Percentiles rank a stretch among this genome's conserved stretches.
Conservation (phyloP, 768 basidiomycete genomes). For the Tricholoma terreum region DNA sequence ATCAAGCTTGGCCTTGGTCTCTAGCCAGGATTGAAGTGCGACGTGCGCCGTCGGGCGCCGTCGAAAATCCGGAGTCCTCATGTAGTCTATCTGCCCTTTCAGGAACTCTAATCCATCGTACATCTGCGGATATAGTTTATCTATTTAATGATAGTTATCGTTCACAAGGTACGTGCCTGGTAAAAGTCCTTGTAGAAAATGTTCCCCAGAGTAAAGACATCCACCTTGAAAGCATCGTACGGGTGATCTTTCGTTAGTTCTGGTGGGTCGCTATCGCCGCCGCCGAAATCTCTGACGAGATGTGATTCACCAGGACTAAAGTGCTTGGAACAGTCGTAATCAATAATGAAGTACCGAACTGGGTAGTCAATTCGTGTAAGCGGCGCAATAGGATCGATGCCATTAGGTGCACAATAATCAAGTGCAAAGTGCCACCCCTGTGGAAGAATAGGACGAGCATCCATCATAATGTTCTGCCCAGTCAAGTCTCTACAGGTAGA, state of each 20-base stretch:
- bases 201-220: slow-evolving; percentile 10
- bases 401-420: slow-evolving; percentile 28
- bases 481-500: slow-evolving; percentile 24
- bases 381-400: slow-evolving; percentile 22
- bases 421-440: slow-evolving; percentile 34
- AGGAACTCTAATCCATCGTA: slow-evolving; percentile 27
- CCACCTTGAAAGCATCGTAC: slow-evolving; percentile 9
- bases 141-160: neutral
- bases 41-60: slow-evolving; percentile 21
- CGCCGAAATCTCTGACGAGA: slow-evolving; percentile 6
- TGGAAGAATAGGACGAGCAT: slow-evolving; percentile 28
- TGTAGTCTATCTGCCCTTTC: slow-evolving; percentile 19
- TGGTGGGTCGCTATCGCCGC: slow-evolving; percentile 7
- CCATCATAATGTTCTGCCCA: slow-evolving; percentile 37
- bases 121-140: slow-evolving; percentile 9
- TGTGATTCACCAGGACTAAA: slow-evolving; percentile 14
- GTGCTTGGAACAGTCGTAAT: slow-evolving; percentile 28
- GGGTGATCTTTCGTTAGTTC: neutral
- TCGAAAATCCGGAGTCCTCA: slow-evolving; percentile 21
- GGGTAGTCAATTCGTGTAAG: slow-evolving; percentile 31
- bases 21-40: slow-evolving; percentile 23
- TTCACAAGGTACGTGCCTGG: slow-evolving; percentile 12
- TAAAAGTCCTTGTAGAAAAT: slow-evolving; percentile 14
- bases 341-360: slow-evolving; percentile 38
- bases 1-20: neutral